phyloP scores from a whole-genome alignment of 768 basidiomycete species.

The Brasilioporus rufonigricans region DNA sequence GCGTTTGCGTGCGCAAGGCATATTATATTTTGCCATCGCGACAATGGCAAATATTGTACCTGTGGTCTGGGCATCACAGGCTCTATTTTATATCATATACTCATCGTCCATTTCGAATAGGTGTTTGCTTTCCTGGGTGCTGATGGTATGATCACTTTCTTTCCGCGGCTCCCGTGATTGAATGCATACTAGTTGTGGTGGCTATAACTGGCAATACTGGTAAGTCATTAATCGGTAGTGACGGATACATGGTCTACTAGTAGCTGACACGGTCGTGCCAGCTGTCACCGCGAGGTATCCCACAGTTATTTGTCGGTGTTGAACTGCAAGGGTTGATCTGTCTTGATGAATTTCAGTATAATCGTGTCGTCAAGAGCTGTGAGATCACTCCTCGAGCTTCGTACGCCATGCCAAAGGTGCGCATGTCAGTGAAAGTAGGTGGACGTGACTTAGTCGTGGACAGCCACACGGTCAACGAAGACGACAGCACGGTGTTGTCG shows the following conservation, averaged over 20 bases:
- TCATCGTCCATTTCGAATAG: neutral
- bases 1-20: neutral
- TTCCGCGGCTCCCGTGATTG: neutral
- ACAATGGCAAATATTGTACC: constrained; percentile 11
- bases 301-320: neutral
- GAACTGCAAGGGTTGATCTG: neutral
- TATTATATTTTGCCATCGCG: constrained; percentile 16
- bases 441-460: neutral
- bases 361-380: constrained; percentile 16
- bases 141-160: constrained; percentile 1
- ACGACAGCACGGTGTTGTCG: neutral
- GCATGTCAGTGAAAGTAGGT: neutral
- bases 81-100: too few relatives aligned
- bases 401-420: neutral
- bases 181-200: constrained; percentile 2
- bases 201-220: constrained; percentile 7
- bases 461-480: neutral
- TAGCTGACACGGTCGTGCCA: neutral
- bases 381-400: constrained; percentile 12
- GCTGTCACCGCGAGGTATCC: constrained; percentile 12
- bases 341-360: constrained; percentile 2
- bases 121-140: constrained; percentile 9
- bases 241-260: neutral
- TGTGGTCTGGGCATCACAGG: constrained; percentile 2
- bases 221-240: neutral